A percentile compares a stretch with the other conserved stretches of the same genome.
phyloP scores from a whole-genome alignment of 1,139 yeast genomes.

The Lodderomyces jiufengensis region DNA sequence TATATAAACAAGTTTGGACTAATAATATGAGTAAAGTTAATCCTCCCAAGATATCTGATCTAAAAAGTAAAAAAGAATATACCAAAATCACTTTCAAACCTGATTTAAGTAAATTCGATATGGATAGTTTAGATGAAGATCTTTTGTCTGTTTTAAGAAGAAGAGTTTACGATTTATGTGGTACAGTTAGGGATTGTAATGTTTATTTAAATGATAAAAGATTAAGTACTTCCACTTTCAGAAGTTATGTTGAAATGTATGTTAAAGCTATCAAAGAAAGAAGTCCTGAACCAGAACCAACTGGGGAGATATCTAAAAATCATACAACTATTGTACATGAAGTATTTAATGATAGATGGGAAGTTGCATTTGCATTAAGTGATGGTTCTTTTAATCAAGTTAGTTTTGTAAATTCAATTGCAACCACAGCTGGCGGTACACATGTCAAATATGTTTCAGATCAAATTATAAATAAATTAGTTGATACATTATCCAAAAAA shows the following conservation, averaged over 20 bases:
- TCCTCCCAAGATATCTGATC: conserved; percentile 67
- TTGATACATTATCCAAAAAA: conserved; percentile 64
- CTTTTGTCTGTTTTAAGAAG: conserved; percentile 80
- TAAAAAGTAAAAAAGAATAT: conserved; percentile 65
- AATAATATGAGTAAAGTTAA: conserved; percentile 78
- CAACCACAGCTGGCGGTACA: conserved; percentile 96
- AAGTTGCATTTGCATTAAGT: conserved; percentile 89
- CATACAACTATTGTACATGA: conserved; percentile 71
- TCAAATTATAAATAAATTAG: conserved; percentile 67
- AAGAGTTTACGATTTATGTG: conserved; percentile 94
- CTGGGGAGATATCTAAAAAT: conserved; percentile 23
- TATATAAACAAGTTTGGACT: conserved; percentile 81
- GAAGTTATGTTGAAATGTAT: conserved; percentile 85
- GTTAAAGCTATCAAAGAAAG: conserved; percentile 59
- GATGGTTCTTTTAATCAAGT: conserved; percentile 89
- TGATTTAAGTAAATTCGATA: conserved; percentile 77
- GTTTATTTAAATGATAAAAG: conserved; percentile 77
- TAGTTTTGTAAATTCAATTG: conserved; percentile 95
- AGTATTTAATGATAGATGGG: conserved; percentile 77
- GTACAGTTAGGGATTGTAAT: conserved; percentile 83
- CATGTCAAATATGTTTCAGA: conserved; percentile 87
- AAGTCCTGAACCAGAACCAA: conserved; percentile 27
- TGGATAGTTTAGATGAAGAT: conserved; percentile 80
- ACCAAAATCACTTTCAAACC: conserved; percentile 90
- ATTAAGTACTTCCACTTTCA: conserved; percentile 70